These are phyloP conservation scores for Aspergillus amoenus DNA, from an alignment of 2,329 filamentous ascomycete genomes.

Conservation along the genomic window DNA sequence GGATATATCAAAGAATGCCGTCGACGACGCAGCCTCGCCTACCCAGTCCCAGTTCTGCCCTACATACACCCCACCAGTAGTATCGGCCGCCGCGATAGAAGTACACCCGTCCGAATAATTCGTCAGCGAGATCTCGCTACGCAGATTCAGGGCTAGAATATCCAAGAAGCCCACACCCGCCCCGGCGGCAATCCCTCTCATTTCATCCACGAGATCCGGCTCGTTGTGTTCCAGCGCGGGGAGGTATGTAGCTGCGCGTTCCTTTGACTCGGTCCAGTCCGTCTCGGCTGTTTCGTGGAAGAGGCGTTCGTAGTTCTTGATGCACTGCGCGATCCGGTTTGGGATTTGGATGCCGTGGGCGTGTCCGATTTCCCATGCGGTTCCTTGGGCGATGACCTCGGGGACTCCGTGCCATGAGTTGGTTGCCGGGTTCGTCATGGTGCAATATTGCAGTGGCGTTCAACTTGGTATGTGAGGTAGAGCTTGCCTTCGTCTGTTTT, in stretches of 20 bases:
- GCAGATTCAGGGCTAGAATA: background rate
- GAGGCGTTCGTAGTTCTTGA: background rate
- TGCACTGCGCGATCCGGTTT: background rate
- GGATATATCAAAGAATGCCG: background rate
- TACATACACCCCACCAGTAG: background rate
- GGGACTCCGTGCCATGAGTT: background rate
- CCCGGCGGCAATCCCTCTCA: background rate
- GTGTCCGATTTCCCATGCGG: background rate
- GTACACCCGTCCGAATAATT: background rate
- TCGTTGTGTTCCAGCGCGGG: background rate
- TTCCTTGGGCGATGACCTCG: background rate
- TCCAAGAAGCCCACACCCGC: background rate
- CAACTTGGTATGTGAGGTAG: too few species aligned
- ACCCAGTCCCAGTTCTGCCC: constrained; percentile 1
- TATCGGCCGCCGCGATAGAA: background rate
- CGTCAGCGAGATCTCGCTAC: background rate
- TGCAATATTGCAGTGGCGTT: too few species aligned
- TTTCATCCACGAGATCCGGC: background rate
- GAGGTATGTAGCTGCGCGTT: background rate
- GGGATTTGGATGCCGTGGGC: background rate
- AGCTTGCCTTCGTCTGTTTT: too few species aligned
- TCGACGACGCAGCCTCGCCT: background rate
- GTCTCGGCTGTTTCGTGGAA: background rate
- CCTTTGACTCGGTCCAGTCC: background rate
- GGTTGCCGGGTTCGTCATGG: too few species aligned